Evolutionary conservation across 176 grass and related monocot species (phyloP).

Genomic region (Oryza rufipogon): DNA sequence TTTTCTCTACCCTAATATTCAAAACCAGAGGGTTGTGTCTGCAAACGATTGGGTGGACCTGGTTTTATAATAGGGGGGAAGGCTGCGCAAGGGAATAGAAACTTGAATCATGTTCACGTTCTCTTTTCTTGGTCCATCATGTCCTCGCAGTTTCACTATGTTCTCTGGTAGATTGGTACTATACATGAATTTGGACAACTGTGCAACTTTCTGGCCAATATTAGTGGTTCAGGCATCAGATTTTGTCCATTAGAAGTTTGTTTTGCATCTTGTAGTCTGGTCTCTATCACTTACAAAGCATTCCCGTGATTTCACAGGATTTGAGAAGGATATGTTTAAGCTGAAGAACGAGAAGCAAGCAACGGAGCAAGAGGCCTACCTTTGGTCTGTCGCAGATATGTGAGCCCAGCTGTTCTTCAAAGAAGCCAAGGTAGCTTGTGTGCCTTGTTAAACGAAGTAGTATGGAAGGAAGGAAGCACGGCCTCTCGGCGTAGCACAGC

Average conservation of each 20-base stretch:
- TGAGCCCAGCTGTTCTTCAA: conserved; percentile 39
- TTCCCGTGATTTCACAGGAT: conserved; percentile 51
- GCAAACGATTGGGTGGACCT: not conserved
- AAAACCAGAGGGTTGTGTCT: not conserved
- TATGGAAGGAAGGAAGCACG: not conserved
- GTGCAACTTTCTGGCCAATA: not conserved
- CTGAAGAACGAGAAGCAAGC: conserved; percentile 85
- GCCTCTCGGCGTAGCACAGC: not conserved
- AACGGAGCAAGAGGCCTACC: conserved; percentile 77
- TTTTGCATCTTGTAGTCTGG: not conserved
- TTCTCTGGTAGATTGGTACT: not conserved
- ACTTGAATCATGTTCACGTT: not conserved
- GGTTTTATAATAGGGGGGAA: not conserved
- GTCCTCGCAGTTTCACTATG: not conserved
- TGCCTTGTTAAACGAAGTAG: not conserved
- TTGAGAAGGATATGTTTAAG: conserved; percentile 87
- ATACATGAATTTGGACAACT: not conserved
- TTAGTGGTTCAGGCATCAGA: not conserved
- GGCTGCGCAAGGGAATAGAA: too few relatives aligned
- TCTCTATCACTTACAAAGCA: not conserved
- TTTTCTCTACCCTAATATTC: not conserved
- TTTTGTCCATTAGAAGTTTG: not conserved
- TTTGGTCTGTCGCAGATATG: conserved; percentile 96
- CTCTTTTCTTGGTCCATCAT: not conserved
- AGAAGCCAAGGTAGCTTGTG: not conserved